Conservation (phyloP, 2,329 filamentous ascomycete genomes). For the Fonsecaea monophora region DNA sequence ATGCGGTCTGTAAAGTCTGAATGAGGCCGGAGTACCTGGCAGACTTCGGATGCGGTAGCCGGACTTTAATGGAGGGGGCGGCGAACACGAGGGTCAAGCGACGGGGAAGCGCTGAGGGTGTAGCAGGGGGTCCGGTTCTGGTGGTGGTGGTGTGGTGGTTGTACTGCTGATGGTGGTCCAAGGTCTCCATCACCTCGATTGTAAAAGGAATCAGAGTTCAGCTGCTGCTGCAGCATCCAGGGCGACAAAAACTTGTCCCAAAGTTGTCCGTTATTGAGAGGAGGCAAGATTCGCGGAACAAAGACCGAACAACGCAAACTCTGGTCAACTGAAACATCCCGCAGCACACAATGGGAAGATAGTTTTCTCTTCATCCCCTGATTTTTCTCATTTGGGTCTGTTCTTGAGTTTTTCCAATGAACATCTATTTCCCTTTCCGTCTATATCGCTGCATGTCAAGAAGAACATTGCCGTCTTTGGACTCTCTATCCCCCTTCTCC, state of each 20-base stretch:
- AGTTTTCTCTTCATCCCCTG: neutral
- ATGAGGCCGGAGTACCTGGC: neutral
- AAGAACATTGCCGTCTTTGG: neutral
- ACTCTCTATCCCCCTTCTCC: neutral
- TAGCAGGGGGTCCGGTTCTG: neutral
- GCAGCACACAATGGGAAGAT: neutral
- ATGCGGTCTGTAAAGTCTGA: neutral
- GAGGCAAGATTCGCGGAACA: neutral
- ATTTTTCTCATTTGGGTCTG: neutral
- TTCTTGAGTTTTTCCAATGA: neutral
- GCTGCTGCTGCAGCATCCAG: neutral
- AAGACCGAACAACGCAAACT: neutral
- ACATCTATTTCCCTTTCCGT: conserved; percentile 1
- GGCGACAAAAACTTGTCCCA: neutral
- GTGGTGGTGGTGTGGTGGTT: too few species aligned
- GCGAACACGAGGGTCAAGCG: conserved; percentile 12
- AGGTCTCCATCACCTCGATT: neutral
- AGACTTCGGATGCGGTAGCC: neutral
- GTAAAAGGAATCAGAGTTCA: neutral
- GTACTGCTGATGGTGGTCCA: neutral
- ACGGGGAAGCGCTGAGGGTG: neutral
- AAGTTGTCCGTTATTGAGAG: neutral
- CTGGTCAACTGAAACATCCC: neutral
- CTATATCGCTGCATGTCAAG: neutral
- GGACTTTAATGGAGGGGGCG: neutral